Percentiles rank a stretch among this genome's conserved stretches.
phyloP scores from a whole-genome alignment of 306 rosid species.

The Parietaria judaica region DNA sequence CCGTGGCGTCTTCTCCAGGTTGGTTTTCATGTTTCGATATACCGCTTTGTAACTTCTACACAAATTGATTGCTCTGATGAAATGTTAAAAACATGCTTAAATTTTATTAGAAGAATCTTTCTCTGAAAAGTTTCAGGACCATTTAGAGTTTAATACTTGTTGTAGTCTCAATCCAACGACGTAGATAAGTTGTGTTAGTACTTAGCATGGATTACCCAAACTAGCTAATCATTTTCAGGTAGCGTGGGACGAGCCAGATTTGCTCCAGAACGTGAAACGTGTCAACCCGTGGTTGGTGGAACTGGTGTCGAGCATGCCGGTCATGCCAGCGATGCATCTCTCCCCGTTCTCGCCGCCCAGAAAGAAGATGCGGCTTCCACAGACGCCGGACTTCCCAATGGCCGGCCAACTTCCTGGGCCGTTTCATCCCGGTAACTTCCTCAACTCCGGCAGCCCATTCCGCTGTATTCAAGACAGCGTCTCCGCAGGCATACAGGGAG shows the following conservation, averaged over 20 bases:
- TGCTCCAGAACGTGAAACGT: constrained; percentile 79
- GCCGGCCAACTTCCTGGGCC: constrained; percentile 59
- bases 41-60: neutral
- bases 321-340: constrained; percentile 55
- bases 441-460: constrained; percentile 39
- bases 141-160: too few species aligned
- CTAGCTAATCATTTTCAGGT: constrained; percentile 34
- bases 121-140: constrained; percentile 2
- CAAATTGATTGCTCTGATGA: neutral
- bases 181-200: too few species aligned
- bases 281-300: constrained; percentile 98
- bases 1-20: constrained; percentile 98
- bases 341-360: constrained; percentile 65
- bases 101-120: neutral
- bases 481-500: constrained; percentile 98
- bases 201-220: neutral
- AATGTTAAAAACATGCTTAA: neutral
- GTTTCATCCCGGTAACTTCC: constrained; percentile 37
- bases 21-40: neutral
- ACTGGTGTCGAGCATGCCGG: constrained; percentile 64
- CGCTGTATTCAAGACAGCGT: constrained; percentile 34
- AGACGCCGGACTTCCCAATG: constrained; percentile 44
- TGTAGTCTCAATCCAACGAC: too few species aligned
- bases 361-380: constrained; percentile 55
- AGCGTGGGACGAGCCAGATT: constrained; percentile 93